Evolutionary conservation across 1,284 basidiomycete genomes (phyloP), one percentile per base, ranked within the genome.

Genomic region (Malassezia globosa): DNA sequence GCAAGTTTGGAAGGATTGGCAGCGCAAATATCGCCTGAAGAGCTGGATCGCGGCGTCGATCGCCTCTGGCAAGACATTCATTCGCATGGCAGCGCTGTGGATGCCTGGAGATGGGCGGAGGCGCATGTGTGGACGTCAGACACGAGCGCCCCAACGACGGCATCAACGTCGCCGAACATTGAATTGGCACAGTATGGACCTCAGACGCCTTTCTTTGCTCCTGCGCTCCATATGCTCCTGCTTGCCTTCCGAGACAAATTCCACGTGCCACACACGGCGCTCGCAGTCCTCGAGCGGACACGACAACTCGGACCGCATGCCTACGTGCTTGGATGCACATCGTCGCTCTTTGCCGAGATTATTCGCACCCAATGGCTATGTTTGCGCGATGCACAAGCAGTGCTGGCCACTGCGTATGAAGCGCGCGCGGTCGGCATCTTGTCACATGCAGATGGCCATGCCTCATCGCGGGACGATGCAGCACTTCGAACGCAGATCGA

Each of bases 301-400:
- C 58, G 56, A 14, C 37, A 51, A 5, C 50, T 59, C 4, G 64
- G 64, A 8, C 41, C 61, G 21, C 56, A 63, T 19, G 51, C 55
- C 10, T 61, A 60, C 46, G 64, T 69, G 13, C 48, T 67, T 6
- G 66, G 66, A 21, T 59, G 63, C 25, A 69, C 66, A 2, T 56
- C 58, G 13, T 42, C 52, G 10, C 51, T 69, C 3, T 64, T 56
- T 49, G 61, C 60, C 42, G 64, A 69, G 41, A 53, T 64, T 6
- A 42, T 67, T 37, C 54, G 57, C 26, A 66, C 63, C 1, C 54
- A 61, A 23, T 67, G 63, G 63, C 45, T 59, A 25, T 58, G 51
- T 33, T 39, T 65, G 2, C 49, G 58, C 10, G 65, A 67, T 42
- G 27, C 45, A 3, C 37, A 46, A 21, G 45, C 19, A 4, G 50